These are phyloP conservation scores for Tothia fuscella DNA, from an alignment of 2,329 filamentous ascomycete species.

Conservation along the genomic window DNA sequence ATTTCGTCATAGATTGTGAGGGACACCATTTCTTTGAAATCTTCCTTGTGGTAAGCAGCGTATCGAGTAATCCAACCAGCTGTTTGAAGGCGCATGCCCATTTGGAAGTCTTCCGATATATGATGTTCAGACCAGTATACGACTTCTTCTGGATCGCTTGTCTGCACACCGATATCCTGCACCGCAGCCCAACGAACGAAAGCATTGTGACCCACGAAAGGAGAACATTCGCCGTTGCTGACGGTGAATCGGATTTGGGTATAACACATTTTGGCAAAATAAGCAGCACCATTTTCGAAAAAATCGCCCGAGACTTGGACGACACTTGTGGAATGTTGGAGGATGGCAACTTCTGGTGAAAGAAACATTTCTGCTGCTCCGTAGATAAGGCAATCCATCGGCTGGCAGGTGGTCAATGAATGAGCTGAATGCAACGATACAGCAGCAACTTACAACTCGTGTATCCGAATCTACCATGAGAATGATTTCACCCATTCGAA, in stretches of 20 bases:
- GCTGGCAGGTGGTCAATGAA: slow-evolving; percentile 10
- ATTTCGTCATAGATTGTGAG: slow-evolving; percentile 14
- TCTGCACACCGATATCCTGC: slow-evolving; percentile 2
- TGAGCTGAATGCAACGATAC: background rate
- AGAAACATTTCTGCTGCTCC: slow-evolving; percentile 12
- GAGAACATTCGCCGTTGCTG: slow-evolving; percentile 11
- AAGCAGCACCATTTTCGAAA: slow-evolving; percentile 14
- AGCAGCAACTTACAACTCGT: slow-evolving; percentile 9
- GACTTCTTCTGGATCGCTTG: slow-evolving; percentile 7
- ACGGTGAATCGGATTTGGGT: slow-evolving; percentile 12
- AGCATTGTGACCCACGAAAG: slow-evolving; percentile 14
- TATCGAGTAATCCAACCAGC: slow-evolving; percentile 10
- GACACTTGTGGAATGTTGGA: slow-evolving; percentile 13
- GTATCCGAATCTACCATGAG: slow-evolving; percentile 34
- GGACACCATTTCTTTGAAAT: slow-evolving; percentile 14
- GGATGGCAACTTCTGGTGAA: slow-evolving; percentile 12
- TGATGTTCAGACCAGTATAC: slow-evolving; percentile 12
- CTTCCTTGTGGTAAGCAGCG: slow-evolving; percentile 11
- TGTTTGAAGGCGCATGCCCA: slow-evolving; percentile 12
- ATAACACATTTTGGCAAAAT: slow-evolving; percentile 14
- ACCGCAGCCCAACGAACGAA: slow-evolving; percentile 12
- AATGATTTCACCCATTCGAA: slow-evolving; percentile 63
- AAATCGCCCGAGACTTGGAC: slow-evolving; percentile 12
- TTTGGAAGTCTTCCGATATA: slow-evolving; percentile 13
- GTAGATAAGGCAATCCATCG: slow-evolving; percentile 12